Evolutionary conservation across 1,284 basidiomycete species (phyloP), one percentile per base, ranked within the genome.

Genomic region (Sphaerobolus stellatus): DNA sequence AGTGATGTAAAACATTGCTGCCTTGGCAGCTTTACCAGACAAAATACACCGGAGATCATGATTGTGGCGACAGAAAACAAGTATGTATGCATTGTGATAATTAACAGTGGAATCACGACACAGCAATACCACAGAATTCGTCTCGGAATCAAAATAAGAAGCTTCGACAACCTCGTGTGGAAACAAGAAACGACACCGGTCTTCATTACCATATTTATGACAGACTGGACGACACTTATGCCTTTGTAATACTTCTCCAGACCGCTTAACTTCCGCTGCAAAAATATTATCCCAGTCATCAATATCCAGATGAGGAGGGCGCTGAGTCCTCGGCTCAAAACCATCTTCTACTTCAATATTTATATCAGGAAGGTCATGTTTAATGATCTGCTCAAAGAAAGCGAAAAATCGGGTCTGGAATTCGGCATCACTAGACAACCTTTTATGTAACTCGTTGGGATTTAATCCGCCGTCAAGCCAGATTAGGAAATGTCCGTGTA

Each of bases 51-150:
- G n/a, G n/a, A n/a, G n/a, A 28, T 63, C 61, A 40, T 59, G 60
- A 52, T 62, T 62, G 46, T 60, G 58, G 11, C 61, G 24, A 24
- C 59, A 61, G 22, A 58, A 56, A 7, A 58, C 52, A 20, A 57
- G 41, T 6, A 58, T 33, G 18, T 57, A 47, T 9, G 58, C 58
- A 51, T 61, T 61, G 45, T 50, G 55, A 28, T 54, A 61, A 29
- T 61, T 61, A 13, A 60, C 41, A 14, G 30, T 50, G 13, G 16
- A 13, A 30, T 61, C 60, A 4, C 28, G 18, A 25, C 54, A 57
- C 1, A 45, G n/a, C 2, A 62, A 40, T 11, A 43, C 25, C 11
- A 62, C 50, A 7, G 59, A 54, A 33, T 62, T 61, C 13, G 45
- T 51, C 5, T 50, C 52, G 20, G 36, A 2, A 57, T 61, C 55